Evolutionary conservation across 495 filamentous ascomycete genomes (phyloP).

Genomic region (Talaromyces adpressus): DNA sequence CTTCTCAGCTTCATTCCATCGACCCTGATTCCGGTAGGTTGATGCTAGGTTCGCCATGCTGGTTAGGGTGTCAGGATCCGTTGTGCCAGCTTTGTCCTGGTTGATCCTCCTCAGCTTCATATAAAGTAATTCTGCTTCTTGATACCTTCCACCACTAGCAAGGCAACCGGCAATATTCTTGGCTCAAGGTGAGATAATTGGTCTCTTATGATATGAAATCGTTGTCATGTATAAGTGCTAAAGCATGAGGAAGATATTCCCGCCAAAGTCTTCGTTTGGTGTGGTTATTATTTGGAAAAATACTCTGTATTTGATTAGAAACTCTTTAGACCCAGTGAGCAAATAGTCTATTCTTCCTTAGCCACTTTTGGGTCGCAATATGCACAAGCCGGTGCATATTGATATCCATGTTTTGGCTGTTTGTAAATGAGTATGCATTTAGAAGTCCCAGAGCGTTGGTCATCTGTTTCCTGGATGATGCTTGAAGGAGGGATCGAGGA

Average conservation of each 20-base stretch:
- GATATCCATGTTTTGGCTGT: background rate
- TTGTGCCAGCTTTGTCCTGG: conserved; percentile 8
- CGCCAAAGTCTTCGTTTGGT: conserved; percentile 6
- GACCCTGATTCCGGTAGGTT: background rate
- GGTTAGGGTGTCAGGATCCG: conserved; percentile 11
- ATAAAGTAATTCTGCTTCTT: conserved; percentile 61
- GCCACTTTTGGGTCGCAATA: conserved; percentile 17
- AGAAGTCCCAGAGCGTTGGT: conserved; percentile 15
- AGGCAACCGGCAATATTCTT: background rate
- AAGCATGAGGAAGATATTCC: conserved; percentile 10
- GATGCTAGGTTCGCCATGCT: conserved; percentile 5
- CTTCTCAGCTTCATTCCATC: no score
- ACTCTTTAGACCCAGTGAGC: conserved; percentile 22
- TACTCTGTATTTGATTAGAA: background rate
- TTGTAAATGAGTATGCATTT: conserved; percentile 16
- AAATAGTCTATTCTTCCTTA: background rate
- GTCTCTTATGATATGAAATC: background rate
- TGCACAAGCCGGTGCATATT: conserved; percentile 15
- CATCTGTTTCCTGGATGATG: conserved; percentile 4
- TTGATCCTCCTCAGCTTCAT: conserved; percentile 22
- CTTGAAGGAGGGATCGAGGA: conserved; percentile 21
- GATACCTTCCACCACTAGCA: conserved; percentile 29
- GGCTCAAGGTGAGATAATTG: background rate
- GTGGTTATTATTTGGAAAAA: conserved; percentile 8
- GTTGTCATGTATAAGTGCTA: background rate